Evolutionary conservation across 139 green algal species (phyloP).

Genomic region (Closterium sp.): DNA sequence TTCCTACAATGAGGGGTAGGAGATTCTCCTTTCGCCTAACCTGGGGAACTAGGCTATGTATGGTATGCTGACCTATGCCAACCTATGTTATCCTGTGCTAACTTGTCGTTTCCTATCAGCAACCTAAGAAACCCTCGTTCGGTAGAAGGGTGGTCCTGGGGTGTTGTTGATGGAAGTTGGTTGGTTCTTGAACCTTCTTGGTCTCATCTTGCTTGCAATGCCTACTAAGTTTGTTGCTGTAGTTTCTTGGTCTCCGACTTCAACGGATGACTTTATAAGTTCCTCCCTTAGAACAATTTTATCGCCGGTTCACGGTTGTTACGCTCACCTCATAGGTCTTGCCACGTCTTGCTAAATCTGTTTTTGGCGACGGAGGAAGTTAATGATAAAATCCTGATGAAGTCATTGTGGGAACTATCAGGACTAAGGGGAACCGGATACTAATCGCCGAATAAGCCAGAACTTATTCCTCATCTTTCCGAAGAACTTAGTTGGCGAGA

Average conservation of each 20-base stretch:
- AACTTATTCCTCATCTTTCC: neutral
- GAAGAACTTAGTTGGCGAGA: neutral
- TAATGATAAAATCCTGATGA: neutral
- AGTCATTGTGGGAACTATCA: neutral
- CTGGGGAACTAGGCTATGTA: neutral
- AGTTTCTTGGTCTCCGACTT: neutral
- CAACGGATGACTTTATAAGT: neutral
- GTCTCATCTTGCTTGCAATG: neutral
- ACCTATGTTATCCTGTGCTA: neutral
- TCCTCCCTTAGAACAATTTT: neutral
- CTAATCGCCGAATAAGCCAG: neutral
- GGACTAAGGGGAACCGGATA: neutral
- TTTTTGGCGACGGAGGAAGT: neutral
- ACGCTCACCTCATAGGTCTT: neutral
- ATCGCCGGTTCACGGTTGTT: neutral
- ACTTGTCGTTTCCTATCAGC: neutral
- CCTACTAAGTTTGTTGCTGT: neutral
- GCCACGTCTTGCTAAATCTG: neutral
- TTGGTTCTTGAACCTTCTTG: neutral
- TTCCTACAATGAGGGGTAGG: neutral
- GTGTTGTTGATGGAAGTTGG: neutral
- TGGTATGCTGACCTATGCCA: neutral
- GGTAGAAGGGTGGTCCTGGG: neutral
- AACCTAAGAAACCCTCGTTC: neutral
- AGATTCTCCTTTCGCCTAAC: neutral